These are phyloP conservation scores for Penicillium alfredii DNA, from an alignment of 495 filamentous ascomycete genomes.

Conservation along the genomic window DNA sequence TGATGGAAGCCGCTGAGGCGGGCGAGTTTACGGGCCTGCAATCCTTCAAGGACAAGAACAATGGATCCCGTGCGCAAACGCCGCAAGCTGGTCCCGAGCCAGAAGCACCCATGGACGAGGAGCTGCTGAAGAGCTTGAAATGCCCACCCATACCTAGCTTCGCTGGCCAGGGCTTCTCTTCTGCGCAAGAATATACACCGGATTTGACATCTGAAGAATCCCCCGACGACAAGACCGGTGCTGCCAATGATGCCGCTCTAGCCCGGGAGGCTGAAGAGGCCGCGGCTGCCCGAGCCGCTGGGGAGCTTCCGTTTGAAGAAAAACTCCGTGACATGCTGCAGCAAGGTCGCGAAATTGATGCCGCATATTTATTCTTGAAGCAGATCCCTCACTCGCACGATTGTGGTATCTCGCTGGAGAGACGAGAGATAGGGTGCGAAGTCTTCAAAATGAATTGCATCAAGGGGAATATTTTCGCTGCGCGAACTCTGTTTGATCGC, in stretches of 20 bases:
- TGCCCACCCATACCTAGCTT: no score
- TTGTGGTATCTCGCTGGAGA: slow-evolving; percentile 27
- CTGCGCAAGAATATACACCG: no score
- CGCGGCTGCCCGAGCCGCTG: slow-evolving; percentile 2
- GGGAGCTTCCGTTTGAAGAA: slow-evolving; percentile 9
- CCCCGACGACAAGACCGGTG: no score
- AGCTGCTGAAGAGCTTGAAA: no score
- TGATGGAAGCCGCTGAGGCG: slow-evolving; percentile 41
- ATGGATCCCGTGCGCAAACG: no score
- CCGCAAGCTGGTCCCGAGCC: no score
- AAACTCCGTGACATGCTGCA: slow-evolving; percentile 14
- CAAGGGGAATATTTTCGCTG: slow-evolving; percentile 36
- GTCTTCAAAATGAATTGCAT: slow-evolving; percentile 36
- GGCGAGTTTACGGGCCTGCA: slow-evolving; percentile 37
- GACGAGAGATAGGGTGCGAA: slow-evolving; percentile 26
- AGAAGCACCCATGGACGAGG: no score
- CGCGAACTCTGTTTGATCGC: slow-evolving; percentile 33
- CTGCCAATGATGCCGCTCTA: slow-evolving; percentile 8
- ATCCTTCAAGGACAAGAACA: slow-evolving; percentile 29
- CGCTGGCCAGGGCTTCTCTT: no score
- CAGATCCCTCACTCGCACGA: slow-evolving; percentile 16
- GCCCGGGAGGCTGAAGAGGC: slow-evolving; percentile 11
- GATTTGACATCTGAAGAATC: no score
- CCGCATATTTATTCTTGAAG: slow-evolving; percentile 35
- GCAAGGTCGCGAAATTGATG: slow-evolving; percentile 27